Conservation (phyloP, 257 asterid genomes). For the Solanum lycopersicoides region DNA sequence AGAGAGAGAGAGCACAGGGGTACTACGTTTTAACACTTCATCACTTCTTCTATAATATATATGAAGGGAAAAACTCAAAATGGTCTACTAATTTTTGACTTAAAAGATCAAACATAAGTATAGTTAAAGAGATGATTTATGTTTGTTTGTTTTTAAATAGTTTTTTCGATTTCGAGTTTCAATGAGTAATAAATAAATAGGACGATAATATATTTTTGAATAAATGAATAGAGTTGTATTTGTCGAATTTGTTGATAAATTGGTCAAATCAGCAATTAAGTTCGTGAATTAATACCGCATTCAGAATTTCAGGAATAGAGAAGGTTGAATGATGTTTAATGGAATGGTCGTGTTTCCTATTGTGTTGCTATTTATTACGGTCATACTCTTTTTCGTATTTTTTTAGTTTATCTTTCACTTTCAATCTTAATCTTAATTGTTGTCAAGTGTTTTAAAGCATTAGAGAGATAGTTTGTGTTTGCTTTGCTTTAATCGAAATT, state of each 20-base stretch:
- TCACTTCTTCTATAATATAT: not conserved
- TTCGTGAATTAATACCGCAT: not conserved
- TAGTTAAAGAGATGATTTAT: not conserved
- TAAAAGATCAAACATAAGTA: not conserved
- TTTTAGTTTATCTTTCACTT: not conserved
- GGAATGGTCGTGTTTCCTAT: not conserved
- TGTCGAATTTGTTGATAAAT: not conserved
- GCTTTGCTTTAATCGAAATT: not conserved
- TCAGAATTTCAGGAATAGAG: too few relatives aligned
- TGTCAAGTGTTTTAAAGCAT: not conserved
- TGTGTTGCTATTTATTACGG: too few relatives aligned
- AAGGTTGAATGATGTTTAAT: not conserved
- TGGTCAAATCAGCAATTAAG: not conserved
- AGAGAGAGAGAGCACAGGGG: slow-evolving; percentile 13
- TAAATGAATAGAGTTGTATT: not conserved
- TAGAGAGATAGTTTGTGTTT: not conserved
- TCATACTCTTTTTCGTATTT: not conserved
- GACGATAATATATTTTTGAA: not conserved
- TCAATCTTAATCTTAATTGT: not conserved
- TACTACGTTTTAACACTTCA: not conserved
- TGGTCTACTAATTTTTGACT: not conserved
- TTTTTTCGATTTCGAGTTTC: not conserved
- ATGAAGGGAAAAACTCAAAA: not conserved
- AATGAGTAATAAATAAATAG: not conserved
- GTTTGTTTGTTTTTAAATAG: not conserved